Evolutionary conservation across 805 yeast genomes (phyloP).

Genomic region (Kazachstania viticola): DNA sequence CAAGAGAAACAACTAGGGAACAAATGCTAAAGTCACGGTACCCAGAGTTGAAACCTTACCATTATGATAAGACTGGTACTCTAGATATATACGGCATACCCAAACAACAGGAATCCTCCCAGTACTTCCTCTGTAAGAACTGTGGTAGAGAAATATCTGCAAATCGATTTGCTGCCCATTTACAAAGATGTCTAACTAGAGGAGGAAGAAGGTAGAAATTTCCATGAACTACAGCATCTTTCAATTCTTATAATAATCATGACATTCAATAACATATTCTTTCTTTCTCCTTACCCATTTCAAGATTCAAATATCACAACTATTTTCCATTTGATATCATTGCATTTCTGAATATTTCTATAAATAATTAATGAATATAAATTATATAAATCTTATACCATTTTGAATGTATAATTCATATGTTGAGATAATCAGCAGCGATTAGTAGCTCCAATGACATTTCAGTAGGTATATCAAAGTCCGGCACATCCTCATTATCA

Average conservation of each 20-base stretch:
- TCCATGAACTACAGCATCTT: no score
- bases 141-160: slow-evolving; percentile 86
- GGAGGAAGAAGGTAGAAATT: slow-evolving; percentile 31
- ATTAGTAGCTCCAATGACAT: slow-evolving; percentile 84
- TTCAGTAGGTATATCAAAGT: slow-evolving; percentile 86
- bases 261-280: no score
- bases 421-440: slow-evolving; percentile 67
- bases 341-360: no score
- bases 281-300: background rate
- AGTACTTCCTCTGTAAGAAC: slow-evolving; percentile 65
- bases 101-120: slow-evolving; percentile 24
- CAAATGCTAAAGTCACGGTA: slow-evolving; percentile 15
- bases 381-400: no score
- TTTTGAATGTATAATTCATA: slow-evolving; percentile 4
- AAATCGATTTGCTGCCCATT: slow-evolving; percentile 83
- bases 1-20: slow-evolving; percentile 16
- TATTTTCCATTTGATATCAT: background rate
- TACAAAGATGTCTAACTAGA: slow-evolving; percentile 81
- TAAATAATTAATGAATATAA: no score
- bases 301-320: background rate
- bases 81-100: slow-evolving; percentile 21
- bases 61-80: slow-evolving; percentile 16
- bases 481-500: slow-evolving; percentile 44
- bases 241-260: no score
- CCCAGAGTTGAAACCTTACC: slow-evolving; percentile 17